Conservation (phyloP, 495 filamentous ascomycete genomes). For the Xylaria flabelliformis region DNA sequence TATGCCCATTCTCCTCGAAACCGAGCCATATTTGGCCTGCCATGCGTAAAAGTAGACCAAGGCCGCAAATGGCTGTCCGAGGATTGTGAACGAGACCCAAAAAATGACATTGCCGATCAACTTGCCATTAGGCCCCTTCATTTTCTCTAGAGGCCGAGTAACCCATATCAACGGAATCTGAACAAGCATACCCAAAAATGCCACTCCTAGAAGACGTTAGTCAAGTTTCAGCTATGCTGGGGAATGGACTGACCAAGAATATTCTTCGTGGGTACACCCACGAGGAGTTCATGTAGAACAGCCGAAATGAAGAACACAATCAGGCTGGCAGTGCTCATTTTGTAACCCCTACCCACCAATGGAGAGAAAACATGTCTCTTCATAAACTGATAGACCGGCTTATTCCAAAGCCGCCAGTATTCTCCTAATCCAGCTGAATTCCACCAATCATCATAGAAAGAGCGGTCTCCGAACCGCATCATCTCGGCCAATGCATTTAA, state of each 20-base stretch:
- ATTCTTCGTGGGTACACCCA: constrained; percentile 95
- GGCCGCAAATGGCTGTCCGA: constrained; percentile 90
- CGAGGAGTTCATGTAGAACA: constrained; percentile 87
- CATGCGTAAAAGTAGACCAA: constrained; percentile 96
- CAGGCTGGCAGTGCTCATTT: constrained; percentile 66
- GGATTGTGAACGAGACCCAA: constrained; percentile 92
- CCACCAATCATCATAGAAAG: constrained; percentile 99
- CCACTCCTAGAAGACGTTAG: constrained; percentile 66
- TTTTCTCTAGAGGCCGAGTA: constrained; percentile 78
- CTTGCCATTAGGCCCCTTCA: constrained; percentile 72
- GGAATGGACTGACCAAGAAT: constrained; percentile 69
- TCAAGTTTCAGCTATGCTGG: not conserved
- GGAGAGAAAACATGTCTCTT: constrained; percentile 89
- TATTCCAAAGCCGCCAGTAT: constrained; percentile 98
- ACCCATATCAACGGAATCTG: constrained; percentile 88
- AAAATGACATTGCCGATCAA: constrained; percentile 91
- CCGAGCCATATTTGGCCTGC: constrained; percentile 95
- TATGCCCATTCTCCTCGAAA: constrained; percentile 45
- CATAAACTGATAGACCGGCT: constrained; percentile 96
- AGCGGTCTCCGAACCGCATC: constrained; percentile 86
- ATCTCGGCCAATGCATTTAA: constrained; percentile 92
- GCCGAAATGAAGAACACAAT: constrained; percentile 87
- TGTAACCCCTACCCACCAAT: constrained; percentile 81
- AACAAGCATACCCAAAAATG: constrained; percentile 90
- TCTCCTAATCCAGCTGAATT: constrained; percentile 82